A percentile compares a stretch with the other conserved stretches of the same genome.
Conservation (phyloP, 2,329 filamentous ascomycete species). For the Nemania sp. region DNA sequence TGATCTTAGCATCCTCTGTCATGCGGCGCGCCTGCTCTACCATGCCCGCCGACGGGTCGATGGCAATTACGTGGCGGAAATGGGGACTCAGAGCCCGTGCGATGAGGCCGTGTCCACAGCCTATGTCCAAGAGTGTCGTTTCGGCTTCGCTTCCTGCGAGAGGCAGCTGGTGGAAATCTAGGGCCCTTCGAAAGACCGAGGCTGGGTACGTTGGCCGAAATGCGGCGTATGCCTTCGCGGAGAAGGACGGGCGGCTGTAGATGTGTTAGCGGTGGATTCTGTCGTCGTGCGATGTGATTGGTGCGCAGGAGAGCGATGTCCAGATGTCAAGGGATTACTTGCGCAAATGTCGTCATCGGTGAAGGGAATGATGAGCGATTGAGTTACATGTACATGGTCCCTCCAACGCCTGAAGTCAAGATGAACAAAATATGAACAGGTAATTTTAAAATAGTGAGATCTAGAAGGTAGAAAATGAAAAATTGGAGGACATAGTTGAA, state of each 20-base stretch:
- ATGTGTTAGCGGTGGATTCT: slow-evolving; percentile 33
- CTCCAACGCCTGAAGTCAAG: background rate
- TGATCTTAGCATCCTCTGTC: slow-evolving; percentile 58
- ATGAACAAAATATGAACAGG: background rate
- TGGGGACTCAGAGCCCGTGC: slow-evolving; percentile 64
- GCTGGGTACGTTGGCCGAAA: slow-evolving; percentile 70
- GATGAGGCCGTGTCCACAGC: slow-evolving; percentile 71
- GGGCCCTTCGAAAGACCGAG: slow-evolving; percentile 64
- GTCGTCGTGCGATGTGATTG: slow-evolving; percentile 22
- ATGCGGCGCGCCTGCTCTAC: slow-evolving; percentile 61
- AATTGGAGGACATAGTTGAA: background rate
- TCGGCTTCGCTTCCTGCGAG: slow-evolving; percentile 39
- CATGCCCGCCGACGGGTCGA: slow-evolving; percentile 71
- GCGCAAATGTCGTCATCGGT: slow-evolving; percentile 64
- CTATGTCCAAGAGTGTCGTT: slow-evolving; percentile 66
- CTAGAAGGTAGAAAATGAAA: background rate
- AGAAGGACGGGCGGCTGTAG: slow-evolving; percentile 66
- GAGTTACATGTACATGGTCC: background rate
- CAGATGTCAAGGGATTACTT: slow-evolving; percentile 41
- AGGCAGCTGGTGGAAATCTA: slow-evolving; percentile 63
- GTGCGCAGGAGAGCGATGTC: slow-evolving; percentile 9
- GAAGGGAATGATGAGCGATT: slow-evolving; percentile 13
- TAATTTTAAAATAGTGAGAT: background rate
- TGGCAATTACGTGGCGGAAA: slow-evolving; percentile 64
- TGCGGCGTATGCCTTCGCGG: slow-evolving; percentile 68